A percentile compares a stretch with the other conserved stretches of the same genome.
Evolutionary conservation across 2,329 filamentous ascomycete genomes (phyloP).

Genomic region (Samsoniella hepiali): DNA sequence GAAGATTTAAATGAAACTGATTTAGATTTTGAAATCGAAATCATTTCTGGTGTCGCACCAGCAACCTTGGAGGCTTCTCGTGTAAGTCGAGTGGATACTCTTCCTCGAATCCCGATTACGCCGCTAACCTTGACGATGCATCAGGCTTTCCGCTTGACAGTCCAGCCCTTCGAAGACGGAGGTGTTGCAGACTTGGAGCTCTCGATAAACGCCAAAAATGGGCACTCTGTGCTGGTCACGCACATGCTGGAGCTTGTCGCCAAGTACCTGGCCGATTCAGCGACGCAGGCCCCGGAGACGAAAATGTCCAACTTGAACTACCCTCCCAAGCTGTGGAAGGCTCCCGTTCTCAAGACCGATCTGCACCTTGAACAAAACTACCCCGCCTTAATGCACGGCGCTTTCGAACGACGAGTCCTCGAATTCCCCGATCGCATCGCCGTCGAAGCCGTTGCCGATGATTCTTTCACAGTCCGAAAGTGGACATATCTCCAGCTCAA

Average conservation of each 20-base stretch:
- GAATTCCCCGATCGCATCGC: slow-evolving; percentile 15
- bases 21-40: slow-evolving; percentile 13
- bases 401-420: slow-evolving; percentile 15
- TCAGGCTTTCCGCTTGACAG: slow-evolving; percentile 9
- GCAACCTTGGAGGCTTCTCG: not conserved
- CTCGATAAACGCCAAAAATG: slow-evolving; percentile 5
- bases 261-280: slow-evolving; percentile 11
- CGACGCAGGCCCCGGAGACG: not conserved
- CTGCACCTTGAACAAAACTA: slow-evolving; percentile 12
- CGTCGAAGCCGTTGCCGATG: slow-evolving; percentile 15
- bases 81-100: slow-evolving; percentile 3
- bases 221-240: not conserved
- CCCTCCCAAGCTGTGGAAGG: slow-evolving; percentile 9
- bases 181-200: slow-evolving; percentile 5
- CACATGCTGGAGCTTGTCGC: slow-evolving; percentile 14
- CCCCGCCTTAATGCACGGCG: slow-evolving; percentile 11
- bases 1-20: not conserved
- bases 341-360: slow-evolving; percentile 15
- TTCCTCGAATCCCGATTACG: not conserved
- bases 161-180: slow-evolving; percentile 7
- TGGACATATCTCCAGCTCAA: slow-evolving; percentile 17
- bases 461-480: slow-evolving; percentile 15
- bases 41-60: not conserved
- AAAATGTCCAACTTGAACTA: slow-evolving; percentile 15
- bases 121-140: not conserved